Percentiles rank a stretch among this genome's conserved stretches.
Evolutionary conservation across 2,329 filamentous ascomycete genomes (phyloP).

Genomic region (Purpureocillium takamizusanense): DNA sequence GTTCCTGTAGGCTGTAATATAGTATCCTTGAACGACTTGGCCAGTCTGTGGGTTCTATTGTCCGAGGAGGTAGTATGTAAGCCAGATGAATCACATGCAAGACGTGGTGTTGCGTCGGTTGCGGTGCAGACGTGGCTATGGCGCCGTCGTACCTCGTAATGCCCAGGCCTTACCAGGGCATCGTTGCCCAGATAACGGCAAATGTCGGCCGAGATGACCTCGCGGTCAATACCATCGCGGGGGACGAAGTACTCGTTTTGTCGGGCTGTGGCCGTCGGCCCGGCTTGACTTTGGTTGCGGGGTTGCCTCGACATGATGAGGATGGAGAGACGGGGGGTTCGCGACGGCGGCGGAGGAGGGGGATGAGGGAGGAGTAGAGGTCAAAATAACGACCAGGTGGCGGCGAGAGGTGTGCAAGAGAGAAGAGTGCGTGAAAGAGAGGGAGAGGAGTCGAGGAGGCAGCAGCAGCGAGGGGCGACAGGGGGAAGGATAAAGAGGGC

Average conservation of each 20-base stretch:
- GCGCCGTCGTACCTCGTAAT: constrained; percentile 52
- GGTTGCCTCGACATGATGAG: constrained; percentile 30
- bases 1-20: constrained; percentile 71
- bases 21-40: constrained; percentile 62
- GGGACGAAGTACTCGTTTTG: constrained; percentile 77
- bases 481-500: constrained; percentile 1
- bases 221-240: constrained; percentile 71
- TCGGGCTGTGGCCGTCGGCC: constrained; percentile 31
- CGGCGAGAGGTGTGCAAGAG: constrained; percentile 7
- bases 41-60: constrained; percentile 43
- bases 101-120: neutral
- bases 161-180: constrained; percentile 66
- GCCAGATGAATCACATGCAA: neutral
- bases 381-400: constrained; percentile 8
- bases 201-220: constrained; percentile 78
- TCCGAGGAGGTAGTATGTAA: neutral
- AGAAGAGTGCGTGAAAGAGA: too few relatives aligned
- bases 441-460: constrained; percentile 7
- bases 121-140: too few relatives aligned
- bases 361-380: constrained; percentile 3
- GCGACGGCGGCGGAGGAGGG: constrained; percentile 9
- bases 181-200: constrained; percentile 79
- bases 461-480: constrained; percentile 8
- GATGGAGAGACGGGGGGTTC: constrained; percentile 3
- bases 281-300: constrained; percentile 25